phyloP scores from a whole-genome alignment of 1,284 basidiomycete genomes.

The Lentinus polychrous region DNA sequence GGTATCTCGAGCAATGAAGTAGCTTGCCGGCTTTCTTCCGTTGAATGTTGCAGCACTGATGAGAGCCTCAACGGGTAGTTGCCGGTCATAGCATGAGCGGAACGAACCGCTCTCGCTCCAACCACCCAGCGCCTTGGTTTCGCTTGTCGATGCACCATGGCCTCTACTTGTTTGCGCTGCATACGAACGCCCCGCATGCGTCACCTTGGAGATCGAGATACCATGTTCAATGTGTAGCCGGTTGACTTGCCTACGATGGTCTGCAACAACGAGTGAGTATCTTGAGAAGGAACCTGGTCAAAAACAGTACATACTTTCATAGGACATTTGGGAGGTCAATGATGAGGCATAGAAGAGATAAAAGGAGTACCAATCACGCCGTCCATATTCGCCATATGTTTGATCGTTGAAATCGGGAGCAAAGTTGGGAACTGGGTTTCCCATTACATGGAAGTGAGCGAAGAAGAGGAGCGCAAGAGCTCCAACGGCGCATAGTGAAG shows the following conservation, averaged over 20 bases:
- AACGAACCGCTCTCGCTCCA: neutral
- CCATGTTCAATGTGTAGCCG: neutral
- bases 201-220: neutral
- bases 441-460: neutral
- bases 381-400: neutral
- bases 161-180: neutral
- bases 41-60: neutral
- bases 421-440: neutral
- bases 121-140: neutral
- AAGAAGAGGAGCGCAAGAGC: neutral
- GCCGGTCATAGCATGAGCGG: neutral
- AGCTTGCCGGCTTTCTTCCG: neutral
- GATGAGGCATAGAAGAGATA: neutral
- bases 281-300: neutral
- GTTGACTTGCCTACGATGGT: neutral
- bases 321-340: neutral
- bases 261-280: neutral
- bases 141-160: neutral
- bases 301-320: neutral
- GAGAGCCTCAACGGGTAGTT: neutral
- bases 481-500: neutral
- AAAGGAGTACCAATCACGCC: neutral
- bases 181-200: neutral
- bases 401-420: neutral
- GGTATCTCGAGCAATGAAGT: neutral